These are phyloP conservation scores for Paxillus ammoniavirescens DNA, from an alignment of 768 basidiomycete genomes.

Conservation along the genomic window DNA sequence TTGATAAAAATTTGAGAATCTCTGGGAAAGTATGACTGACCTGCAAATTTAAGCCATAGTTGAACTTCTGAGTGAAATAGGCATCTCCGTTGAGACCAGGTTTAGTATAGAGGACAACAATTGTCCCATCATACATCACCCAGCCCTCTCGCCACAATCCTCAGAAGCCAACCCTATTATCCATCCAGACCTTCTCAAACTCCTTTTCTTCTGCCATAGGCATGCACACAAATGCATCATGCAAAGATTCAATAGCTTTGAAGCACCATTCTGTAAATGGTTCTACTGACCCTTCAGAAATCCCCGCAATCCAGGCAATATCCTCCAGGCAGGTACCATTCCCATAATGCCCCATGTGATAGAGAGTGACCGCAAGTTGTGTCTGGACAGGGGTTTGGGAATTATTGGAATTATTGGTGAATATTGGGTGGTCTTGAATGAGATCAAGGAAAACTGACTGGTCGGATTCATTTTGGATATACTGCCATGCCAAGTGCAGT, in stretches of 20 bases:
- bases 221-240: constrained; percentile 29
- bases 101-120: constrained; percentile 27
- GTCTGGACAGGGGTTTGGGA: constrained; percentile 29
- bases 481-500: constrained; percentile 27
- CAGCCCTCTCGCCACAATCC: constrained; percentile 36
- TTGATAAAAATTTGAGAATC: no score
- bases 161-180: constrained; percentile 27
- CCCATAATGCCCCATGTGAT: constrained; percentile 28
- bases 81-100: constrained; percentile 32
- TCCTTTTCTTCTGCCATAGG: constrained; percentile 34
- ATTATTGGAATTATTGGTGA: constrained; percentile 23
- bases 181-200: constrained; percentile 35
- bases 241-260: constrained; percentile 30
- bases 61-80: constrained; percentile 34
- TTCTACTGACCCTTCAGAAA: constrained; percentile 30
- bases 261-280: constrained; percentile 29
- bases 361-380: constrained; percentile 32
- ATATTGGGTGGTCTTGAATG: constrained; percentile 24
- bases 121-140: constrained; percentile 36
- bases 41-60: constrained; percentile 25
- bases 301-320: constrained; percentile 1
- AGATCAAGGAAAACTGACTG: constrained; percentile 19
- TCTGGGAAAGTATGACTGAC: no score
- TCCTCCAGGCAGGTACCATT: constrained; percentile 15
- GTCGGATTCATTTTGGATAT: constrained; percentile 20